Evolutionary conservation across 805 yeast species (phyloP).

Genomic region (Yamadazyma insecticola): DNA sequence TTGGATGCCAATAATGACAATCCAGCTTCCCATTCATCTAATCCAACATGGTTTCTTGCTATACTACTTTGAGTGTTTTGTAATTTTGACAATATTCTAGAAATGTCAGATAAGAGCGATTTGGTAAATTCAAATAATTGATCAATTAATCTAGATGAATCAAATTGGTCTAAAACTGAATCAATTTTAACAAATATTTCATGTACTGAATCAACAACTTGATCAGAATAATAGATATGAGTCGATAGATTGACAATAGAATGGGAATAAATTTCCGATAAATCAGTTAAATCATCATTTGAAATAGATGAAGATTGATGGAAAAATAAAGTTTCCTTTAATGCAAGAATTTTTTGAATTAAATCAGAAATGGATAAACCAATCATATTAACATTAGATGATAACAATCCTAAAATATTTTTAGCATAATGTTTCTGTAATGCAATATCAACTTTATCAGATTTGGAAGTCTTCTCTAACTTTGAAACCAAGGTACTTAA

Average conservation of each 20-base stretch:
- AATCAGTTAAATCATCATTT: constrained; percentile 22
- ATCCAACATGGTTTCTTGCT: constrained; percentile 38
- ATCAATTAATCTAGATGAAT: constrained; percentile 9
- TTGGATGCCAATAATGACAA: constrained; percentile 20
- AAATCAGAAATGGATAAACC: constrained; percentile 85
- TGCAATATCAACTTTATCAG: constrained; percentile 10
- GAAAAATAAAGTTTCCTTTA: constrained; percentile 39
- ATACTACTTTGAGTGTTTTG: constrained; percentile 28
- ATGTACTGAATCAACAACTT: constrained; percentile 73
- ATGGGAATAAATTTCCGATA: constrained; percentile 41
- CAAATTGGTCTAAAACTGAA: constrained; percentile 15
- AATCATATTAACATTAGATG: constrained; percentile 76
- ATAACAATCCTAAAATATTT: constrained; percentile 54
- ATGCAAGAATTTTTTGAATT: constrained; percentile 50
- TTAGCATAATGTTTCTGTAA: constrained; percentile 39
- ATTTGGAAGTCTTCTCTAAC: constrained; percentile 17
- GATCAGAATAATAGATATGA: constrained; percentile 83
- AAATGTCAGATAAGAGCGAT: constrained; percentile 28
- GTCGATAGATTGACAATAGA: constrained; percentile 68
- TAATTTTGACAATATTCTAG: constrained; percentile 25
- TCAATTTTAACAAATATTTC: constrained; percentile 53
- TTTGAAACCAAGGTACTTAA: constrained; percentile 41
- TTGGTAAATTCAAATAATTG: constrained; percentile 16
- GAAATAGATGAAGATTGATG: constrained; percentile 16
- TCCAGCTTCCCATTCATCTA: constrained; percentile 41